Conservation (phyloP, 164 flowering plant genomes). For the Umbilicus rupestris region DNA sequence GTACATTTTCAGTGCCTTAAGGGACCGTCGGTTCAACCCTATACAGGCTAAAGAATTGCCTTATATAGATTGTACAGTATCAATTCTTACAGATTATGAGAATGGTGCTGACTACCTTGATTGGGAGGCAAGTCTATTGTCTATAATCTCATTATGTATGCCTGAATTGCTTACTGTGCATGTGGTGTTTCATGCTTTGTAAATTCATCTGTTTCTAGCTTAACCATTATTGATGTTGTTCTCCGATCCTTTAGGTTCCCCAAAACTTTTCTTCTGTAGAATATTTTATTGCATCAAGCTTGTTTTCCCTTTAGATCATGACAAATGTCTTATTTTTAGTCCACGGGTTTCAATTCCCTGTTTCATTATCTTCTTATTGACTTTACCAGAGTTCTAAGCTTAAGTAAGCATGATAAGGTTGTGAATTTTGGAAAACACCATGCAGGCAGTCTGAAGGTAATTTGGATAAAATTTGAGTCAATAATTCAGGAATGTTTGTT, state of each 20-base stretch:
- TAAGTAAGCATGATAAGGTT: too few species aligned
- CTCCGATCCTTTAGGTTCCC: too few species aligned
- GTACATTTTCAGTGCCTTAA: conserved; percentile 63
- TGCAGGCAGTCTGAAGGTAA: too few species aligned
- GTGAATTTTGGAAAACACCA: too few species aligned
- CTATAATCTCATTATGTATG: neutral
- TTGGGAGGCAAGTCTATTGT: conserved; percentile 67
- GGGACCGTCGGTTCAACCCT: conserved; percentile 91
- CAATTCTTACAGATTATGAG: conserved; percentile 81
- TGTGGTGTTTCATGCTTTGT: neutral
- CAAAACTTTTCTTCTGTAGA: too few species aligned
- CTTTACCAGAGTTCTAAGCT: too few species aligned
- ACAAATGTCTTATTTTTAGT: too few species aligned
- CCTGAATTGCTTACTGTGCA: neutral
- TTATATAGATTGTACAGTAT: conserved; percentile 83
- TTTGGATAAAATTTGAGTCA: neutral
- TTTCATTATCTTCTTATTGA: too few species aligned
- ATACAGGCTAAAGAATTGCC: conserved; percentile 93
- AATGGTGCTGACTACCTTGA: conserved; percentile 70
- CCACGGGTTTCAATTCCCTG: too few species aligned
- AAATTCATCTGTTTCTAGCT: neutral
- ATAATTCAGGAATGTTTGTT: neutral
- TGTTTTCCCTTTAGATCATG: neutral
- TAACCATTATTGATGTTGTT: neutral
- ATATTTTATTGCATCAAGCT: too few species aligned